Conservation (phyloP, 1,284 basidiomycete genomes). For the Fistulinella cinereoalba region DNA sequence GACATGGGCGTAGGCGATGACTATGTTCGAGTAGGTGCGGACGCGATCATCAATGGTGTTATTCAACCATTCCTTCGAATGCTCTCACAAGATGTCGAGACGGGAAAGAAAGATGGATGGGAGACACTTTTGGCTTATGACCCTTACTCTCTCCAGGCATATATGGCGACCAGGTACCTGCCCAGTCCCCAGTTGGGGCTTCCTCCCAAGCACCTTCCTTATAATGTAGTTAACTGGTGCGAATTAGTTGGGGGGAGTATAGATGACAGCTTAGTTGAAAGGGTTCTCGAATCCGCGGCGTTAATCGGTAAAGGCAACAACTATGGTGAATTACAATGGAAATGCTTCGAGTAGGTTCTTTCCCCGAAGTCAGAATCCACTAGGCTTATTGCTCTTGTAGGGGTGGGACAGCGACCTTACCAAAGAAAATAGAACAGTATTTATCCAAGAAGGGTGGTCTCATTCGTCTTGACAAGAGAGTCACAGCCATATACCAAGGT, state of each 20-base stretch:
- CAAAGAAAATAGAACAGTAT: slow-evolving; percentile 17
- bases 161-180: slow-evolving; percentile 20
- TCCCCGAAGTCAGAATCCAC: background rate
- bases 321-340: too few species aligned
- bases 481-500: slow-evolving; percentile 9
- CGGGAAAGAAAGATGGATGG: slow-evolving; percentile 11
- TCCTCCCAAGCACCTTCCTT: slow-evolving; percentile 12
- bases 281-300: background rate
- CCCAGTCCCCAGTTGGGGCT: slow-evolving; percentile 14
- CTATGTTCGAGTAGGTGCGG: slow-evolving; percentile 13
- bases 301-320: too few species aligned
- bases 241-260: slow-evolving; percentile 13
- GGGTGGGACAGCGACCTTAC: slow-evolving; percentile 20
- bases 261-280: slow-evolving; percentile 15
- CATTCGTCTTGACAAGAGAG: slow-evolving; percentile 6
- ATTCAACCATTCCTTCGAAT: slow-evolving; percentile 7
- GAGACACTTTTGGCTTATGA: slow-evolving; percentile 10
- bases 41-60: slow-evolving; percentile 11
- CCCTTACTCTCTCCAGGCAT: slow-evolving; percentile 14
- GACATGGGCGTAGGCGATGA: slow-evolving; percentile 9
- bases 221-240: slow-evolving; percentile 23
- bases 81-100: slow-evolving; percentile 10
- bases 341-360: slow-evolving; percentile 5
- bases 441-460: background rate
- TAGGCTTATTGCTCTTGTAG: slow-evolving; percentile 2